Evolutionary conservation across 208 protist species (phyloP), one percentile per base, ranked within the genome.

Genomic region (Leishmania tarentolae): DNA sequence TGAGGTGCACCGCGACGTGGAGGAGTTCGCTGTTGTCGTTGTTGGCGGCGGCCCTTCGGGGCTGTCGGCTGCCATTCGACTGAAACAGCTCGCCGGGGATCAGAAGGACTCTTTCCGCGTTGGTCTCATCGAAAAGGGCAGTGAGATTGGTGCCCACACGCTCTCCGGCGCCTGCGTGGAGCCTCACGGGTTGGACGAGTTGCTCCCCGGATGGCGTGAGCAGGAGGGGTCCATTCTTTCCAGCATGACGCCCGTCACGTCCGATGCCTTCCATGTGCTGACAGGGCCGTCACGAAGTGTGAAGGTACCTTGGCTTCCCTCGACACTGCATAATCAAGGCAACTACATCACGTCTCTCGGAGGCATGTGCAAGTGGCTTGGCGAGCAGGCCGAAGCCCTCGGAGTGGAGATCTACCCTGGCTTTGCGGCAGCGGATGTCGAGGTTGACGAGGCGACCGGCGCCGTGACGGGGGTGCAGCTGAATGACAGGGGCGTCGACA

Each of bases 111-210:
- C 99, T 19, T 79, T 99, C 61, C 90, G 88, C 59, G 96, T 99
- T 0, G 95, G 91, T 57, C 82, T 99, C 6, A 82, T 99, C 11
- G 98, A 99, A 77, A 99, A 99, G 85, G 98, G 93, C 13, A 96
- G 95, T 57, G 98, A 99, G 83, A 89, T 97, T 76, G 98, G 98
- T 76, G 93, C 95, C 15, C 99, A 99, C 90, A 99, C 97, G 2
- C 86, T 99, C 42, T 99, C 98, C 31, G 99, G 99, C 70, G 98
- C 98, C 75, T 99, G 99, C 46, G 79, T 99, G n/a, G 98, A 99
- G 84, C 92, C 98, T 44, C 90, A 86, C 50, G 91, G 98, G 15
- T 86, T 99, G 2, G 90, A 99, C 73, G 99, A 99, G 86, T 85
- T 99, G 13, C 88, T 99, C 11, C 99, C 99, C 4, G 94, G 99